phyloP scores from a whole-genome alignment of 257 asterid genomes.

The Lithospermum erythrorhizon region DNA sequence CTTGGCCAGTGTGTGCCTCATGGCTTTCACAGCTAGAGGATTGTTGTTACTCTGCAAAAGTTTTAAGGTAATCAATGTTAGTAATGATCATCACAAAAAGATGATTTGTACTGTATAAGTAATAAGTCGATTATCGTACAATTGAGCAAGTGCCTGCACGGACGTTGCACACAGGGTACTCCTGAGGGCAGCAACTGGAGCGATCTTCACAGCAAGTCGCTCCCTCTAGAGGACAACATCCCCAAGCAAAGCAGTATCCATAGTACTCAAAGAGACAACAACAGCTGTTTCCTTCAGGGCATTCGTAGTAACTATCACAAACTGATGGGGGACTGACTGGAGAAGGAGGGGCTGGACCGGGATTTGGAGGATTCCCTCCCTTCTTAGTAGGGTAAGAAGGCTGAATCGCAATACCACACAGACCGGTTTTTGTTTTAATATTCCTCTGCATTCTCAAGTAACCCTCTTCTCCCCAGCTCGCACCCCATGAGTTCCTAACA shows the following conservation, averaged over 20 bases:
- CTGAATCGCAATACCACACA: constrained; percentile 62
- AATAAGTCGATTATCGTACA: constrained; percentile 21
- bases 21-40: constrained; percentile 61
- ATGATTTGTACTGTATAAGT: neutral
- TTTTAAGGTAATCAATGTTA: neutral
- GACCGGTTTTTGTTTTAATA: constrained; percentile 26
- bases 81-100: neutral
- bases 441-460: constrained; percentile 66
- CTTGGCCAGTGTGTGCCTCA: constrained; percentile 44
- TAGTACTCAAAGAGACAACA: constrained; percentile 46
- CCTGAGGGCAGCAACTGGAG: constrained; percentile 75
- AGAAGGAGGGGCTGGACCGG: constrained; percentile 68
- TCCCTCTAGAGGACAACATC: constrained; percentile 73
- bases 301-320: constrained; percentile 33
- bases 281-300: constrained; percentile 59
- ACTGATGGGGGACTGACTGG: constrained; percentile 40
- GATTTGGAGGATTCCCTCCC: constrained; percentile 58
- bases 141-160: constrained; percentile 61
- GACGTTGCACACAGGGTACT: constrained; percentile 62
- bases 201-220: constrained; percentile 79
- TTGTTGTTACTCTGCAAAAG: constrained; percentile 46
- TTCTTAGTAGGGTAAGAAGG: constrained; percentile 67
- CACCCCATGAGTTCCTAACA: constrained; percentile 76
- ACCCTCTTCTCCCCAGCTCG: constrained; percentile 65
- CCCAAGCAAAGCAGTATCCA: constrained; percentile 53